phyloP scores from a whole-genome alignment of 2,329 filamentous ascomycete genomes.

The Aurifilum marmelostoma region DNA sequence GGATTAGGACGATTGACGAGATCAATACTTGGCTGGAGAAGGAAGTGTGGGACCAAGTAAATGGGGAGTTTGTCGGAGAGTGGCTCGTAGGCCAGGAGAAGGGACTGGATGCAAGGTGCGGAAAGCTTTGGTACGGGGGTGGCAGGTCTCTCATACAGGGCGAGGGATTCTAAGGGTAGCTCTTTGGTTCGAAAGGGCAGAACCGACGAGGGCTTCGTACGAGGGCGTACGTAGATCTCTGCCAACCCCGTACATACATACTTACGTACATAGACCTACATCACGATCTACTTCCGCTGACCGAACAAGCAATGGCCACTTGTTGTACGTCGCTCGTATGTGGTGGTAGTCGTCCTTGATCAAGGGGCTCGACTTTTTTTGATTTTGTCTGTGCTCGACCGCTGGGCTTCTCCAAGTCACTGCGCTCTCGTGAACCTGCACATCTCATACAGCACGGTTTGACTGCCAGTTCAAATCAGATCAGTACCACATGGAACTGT shows the following conservation, averaged over 20 bases:
- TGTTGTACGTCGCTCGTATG: background rate
- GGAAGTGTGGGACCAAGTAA: conserved; percentile 67
- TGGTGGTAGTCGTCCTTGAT: background rate
- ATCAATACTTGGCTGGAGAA: conserved; percentile 76
- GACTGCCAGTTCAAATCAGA: conserved; percentile 20
- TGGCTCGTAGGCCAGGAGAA: conserved; percentile 89
- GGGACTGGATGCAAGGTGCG: conserved; percentile 75
- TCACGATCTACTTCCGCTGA: background rate
- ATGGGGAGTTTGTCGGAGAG: conserved; percentile 59
- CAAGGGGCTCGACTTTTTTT: conserved; percentile 23
- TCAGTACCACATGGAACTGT: conserved; percentile 27
- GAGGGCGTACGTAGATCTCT: background rate
- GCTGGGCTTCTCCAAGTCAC: conserved; percentile 18
- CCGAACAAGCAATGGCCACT: background rate
- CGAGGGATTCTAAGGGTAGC: conserved; percentile 57
- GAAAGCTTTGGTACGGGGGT: conserved; percentile 84
- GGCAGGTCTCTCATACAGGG: conserved; percentile 70
- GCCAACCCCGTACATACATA: background rate
- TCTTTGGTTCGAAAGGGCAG: background rate
- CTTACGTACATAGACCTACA: background rate
- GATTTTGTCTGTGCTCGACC: conserved; percentile 22
- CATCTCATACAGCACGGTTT: conserved; percentile 21
- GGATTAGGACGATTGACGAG: conserved; percentile 72
- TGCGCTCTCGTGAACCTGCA: conserved; percentile 16
- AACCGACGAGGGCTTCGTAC: background rate